phyloP scores from a whole-genome alignment of 441 rosid species.

The Eruca vesicaria region DNA sequence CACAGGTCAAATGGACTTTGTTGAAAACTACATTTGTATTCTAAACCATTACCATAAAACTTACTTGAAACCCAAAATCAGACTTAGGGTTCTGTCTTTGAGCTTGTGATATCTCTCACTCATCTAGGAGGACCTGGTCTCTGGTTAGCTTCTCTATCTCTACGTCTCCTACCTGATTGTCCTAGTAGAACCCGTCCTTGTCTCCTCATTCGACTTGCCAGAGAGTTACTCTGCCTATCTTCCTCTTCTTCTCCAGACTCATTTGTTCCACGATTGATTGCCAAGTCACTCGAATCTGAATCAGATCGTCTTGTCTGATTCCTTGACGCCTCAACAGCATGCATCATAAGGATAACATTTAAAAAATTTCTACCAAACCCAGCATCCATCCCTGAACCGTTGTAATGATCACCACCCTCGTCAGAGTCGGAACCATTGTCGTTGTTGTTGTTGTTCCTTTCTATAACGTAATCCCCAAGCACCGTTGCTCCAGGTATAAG shows the following conservation, averaged over 20 bases:
- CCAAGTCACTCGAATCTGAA: slow-evolving; percentile 38
- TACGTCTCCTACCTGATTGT: slow-evolving; percentile 72
- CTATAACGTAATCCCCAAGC: slow-evolving; percentile 81
- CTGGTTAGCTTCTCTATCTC: slow-evolving; percentile 56
- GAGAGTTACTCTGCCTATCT: slow-evolving; percentile 43
- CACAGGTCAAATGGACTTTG: background rate
- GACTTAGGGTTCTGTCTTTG: slow-evolving; percentile 15
- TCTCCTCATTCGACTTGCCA: slow-evolving; percentile 63
- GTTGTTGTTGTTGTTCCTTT: slow-evolving; percentile 52
- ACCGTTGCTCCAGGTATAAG: slow-evolving; percentile 90
- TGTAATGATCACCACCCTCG: slow-evolving; percentile 40
- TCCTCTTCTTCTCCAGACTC: slow-evolving; percentile 45
- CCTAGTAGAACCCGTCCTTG: slow-evolving; percentile 61
- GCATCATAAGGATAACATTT: slow-evolving; percentile 63
- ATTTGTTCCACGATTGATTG: background rate
- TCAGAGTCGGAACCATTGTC: slow-evolving; percentile 48
- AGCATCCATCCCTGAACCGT: slow-evolving; percentile 36
- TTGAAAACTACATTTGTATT: slow-evolving; percentile 20
- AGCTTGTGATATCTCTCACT: slow-evolving; percentile 4
- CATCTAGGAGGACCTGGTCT: slow-evolving; percentile 17
- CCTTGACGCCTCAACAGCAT: slow-evolving; percentile 65
- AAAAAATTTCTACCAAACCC: slow-evolving; percentile 56
- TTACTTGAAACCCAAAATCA: slow-evolving; percentile 24
- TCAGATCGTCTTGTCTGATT: slow-evolving; percentile 34
- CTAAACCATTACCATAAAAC: slow-evolving; percentile 17